A percentile compares a stretch with the other conserved stretches of the same genome.
phyloP scores from a whole-genome alignment of 2,329 filamentous ascomycete species.

The Periconia macrospinosa region DNA sequence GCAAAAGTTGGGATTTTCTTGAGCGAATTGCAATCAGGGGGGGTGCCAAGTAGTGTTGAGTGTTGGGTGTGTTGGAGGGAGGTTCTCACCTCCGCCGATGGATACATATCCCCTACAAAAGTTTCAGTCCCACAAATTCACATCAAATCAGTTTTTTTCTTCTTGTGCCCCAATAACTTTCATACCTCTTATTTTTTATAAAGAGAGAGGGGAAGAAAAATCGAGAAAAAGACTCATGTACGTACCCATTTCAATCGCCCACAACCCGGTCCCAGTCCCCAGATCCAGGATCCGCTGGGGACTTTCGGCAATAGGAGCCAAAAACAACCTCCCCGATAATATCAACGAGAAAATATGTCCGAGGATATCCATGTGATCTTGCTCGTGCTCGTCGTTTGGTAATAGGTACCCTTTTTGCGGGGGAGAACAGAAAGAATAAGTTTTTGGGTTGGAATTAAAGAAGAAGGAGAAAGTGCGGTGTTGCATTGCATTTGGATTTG shows the following conservation, averaged over 20 bases:
- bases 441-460: too few species aligned
- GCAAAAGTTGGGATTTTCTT: background rate
- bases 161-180: too few species aligned
- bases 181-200: too few species aligned
- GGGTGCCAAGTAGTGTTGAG: too few species aligned
- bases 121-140: constrained; percentile 1
- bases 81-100: constrained; percentile 1
- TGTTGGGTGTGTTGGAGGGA: too few species aligned
- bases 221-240: too few species aligned
- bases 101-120: constrained; percentile 1
- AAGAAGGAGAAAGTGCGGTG: too few species aligned
- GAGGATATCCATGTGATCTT: constrained; percentile 20
- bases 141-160: background rate
- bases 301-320: background rate
- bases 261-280: constrained; percentile 29
- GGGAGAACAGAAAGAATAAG: too few species aligned
- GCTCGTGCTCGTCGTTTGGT: constrained; percentile 27
- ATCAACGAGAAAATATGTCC: background rate
- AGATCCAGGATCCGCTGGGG: constrained; percentile 29
- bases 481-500: too few species aligned
- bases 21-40: too few species aligned
- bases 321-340: background rate
- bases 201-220: too few species aligned
- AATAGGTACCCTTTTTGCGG: constrained; percentile 26
- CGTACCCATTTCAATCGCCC: constrained; percentile 1